Base-by-base conservation (phyloP, 1,284 basidiomycete genomes). In the Inonotus hispidus region DNA sequence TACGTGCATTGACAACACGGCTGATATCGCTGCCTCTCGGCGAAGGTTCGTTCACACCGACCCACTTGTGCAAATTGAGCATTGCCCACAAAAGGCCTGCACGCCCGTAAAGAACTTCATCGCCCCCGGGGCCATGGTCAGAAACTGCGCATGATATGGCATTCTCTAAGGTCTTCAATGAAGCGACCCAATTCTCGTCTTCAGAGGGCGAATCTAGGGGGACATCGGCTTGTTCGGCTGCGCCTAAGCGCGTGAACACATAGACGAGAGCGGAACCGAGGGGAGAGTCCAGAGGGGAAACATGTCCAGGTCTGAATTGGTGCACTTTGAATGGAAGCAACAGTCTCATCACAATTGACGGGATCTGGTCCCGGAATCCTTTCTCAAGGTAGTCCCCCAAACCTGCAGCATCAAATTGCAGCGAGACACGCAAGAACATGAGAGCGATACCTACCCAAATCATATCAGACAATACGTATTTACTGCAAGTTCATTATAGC, bases 91-190 rank as follows among this genome's bases (percentile, higher is more conserved):
- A 57, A 25, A 63, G 32, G 19, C 61, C 61, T 27, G 61, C 58
- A 8, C 58, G 49, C 19, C 61, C 61, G 27, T 63, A 63, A 16
- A 63, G 61, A 14, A 63, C 57, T 52, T 63, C 61, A 32, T 63
- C 61, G 3, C 61, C 61, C 16, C 61, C 57, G 16, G 56, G 38
- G 14, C 21, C 25, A 14, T 49, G 37, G n/a, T 59, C 61, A 19
- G 54, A 45, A 37, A 41, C 11, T 13, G 61, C 61, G 7, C 27
- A 38, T 13, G 35, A 5, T 29, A 55, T 27, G 16, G 58, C 56
- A 25, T 32, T 49, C n/a, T 32, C 13, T 8, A 63, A 14, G 19
- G 61, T 59, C 32, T 50, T 37, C 14, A 59, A 53, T n/a, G 61
- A 35, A 21, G 49, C 43, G 1, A 25, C n/a, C 61, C 61, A 62